Percentiles rank a stretch among this genome's conserved stretches.
Evolutionary conservation across 1,139 yeast genomes (phyloP).

Genomic region (Scheffersomyces parashehatae): DNA sequence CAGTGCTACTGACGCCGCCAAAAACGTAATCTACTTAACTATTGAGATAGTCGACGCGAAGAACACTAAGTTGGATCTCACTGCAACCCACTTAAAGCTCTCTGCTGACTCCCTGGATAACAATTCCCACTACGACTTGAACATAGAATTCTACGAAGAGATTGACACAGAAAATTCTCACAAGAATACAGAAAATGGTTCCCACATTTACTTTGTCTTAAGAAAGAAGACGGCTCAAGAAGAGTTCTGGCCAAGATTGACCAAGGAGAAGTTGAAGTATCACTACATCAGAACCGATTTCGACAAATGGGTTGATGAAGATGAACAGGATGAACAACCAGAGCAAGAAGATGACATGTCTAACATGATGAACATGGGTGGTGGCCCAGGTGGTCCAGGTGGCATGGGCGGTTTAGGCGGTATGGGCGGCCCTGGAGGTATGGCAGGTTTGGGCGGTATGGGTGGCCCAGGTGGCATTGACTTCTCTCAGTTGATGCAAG

Average conservation of each 20-base stretch:
- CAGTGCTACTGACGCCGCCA: constrained; percentile 62
- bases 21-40: constrained; percentile 76
- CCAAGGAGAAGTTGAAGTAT: constrained; percentile 41
- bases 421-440: constrained; percentile 32
- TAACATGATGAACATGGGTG: constrained; percentile 23
- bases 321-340: constrained; percentile 33
- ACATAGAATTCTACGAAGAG: constrained; percentile 70
- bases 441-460: constrained; percentile 28
- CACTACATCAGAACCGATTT: constrained; percentile 94
- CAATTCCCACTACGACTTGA: constrained; percentile 51
- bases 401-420: constrained; percentile 24
- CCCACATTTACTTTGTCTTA: constrained; percentile 67
- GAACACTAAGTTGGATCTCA: constrained; percentile 62
- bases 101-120: constrained; percentile 55
- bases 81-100: constrained; percentile 57
- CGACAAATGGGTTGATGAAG: constrained; percentile 72
- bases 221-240: constrained; percentile 66
- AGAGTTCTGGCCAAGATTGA: constrained; percentile 47
- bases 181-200: constrained; percentile 61
- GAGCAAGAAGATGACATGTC: constrained; percentile 45
- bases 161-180: constrained; percentile 69
- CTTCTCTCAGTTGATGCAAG: constrained; percentile 22
- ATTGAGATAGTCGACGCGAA: constrained; percentile 72
- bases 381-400: constrained; percentile 30
- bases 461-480: constrained; percentile 35